Evolutionary conservation across 2,329 filamentous ascomycete species (phyloP), one percentile per base, ranked within the genome.

Genomic region (Colletotrichum agaves): DNA sequence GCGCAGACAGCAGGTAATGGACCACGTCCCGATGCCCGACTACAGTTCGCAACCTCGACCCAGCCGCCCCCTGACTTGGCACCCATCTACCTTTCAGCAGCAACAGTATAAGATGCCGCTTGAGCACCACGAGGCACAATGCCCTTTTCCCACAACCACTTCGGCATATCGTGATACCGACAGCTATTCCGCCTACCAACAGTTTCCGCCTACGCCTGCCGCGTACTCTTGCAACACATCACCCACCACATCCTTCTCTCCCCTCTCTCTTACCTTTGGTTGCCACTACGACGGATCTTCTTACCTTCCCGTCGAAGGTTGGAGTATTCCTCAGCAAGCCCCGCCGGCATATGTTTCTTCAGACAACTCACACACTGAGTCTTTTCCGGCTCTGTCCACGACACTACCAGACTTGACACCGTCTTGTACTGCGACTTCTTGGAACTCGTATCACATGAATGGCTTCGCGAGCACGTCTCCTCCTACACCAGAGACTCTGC

Each of bases 21-120:
- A 87, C 65, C 80, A 84, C 66, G 74, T 82, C 50, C 74, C 75
- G 71, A 64, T 80, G 68, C 73, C 83, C 71, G 77, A 76, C 8
- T 76, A 71, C 69, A 58, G 59, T 35, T 71, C 74, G 39, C 76
- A 77, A 63, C 75, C 78, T 27, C 77, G 79, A 74, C 78, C 83
- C 43, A 79, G 79, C 59, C 86, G 91, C 46, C 91, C 91, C 5
- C 82, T 92, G 50, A 93, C 91, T 82, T 94, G 92, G 92, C 92
- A 94, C 76, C 90, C 91, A 3, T 86, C 87, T 21, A 87, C 90
- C 49, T 70, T 41, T 70, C 75, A 78, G 63, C 73, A 79, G 64
- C 78, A 74, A 37, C 78, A 78, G 63, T 74, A 74, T 35, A 74
- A 73, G 60, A 75, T 76, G 74, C 75, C 79, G 15, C 47, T 50